Base-by-base conservation (phyloP, 1,284 basidiomycete species). In the Trametes hirsuta region DNA sequence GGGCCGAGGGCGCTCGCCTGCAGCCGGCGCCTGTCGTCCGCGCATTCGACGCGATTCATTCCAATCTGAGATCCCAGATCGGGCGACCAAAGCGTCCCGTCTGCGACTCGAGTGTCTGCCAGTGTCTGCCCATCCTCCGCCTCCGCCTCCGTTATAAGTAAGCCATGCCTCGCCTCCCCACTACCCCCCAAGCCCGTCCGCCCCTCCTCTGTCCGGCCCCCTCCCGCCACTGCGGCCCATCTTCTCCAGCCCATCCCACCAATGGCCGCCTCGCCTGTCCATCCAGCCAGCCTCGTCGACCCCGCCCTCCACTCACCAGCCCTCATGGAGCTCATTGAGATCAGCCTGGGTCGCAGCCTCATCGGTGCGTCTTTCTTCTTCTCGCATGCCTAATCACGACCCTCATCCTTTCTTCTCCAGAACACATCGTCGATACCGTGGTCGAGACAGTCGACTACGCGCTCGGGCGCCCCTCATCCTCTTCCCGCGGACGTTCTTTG, bases 401-500 rank as follows among this genome's bases (percentile, higher is more conserved):
- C 22, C 57, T 61, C 44, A 63, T 52, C 3, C 47, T 35, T 14
- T 44, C 68, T 60, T 39, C 55, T 44, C 47, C 63, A 90, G 88
- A 90, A 61, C 86, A 88, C 74, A 75, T 88, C 56, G 81, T 88
- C 36, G 86, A 90, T 71, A 79, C 73, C 30, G 84, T 88, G 4
- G 74, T 80, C 15, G 88, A 91, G 59, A 87, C 88, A 0, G 88
- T 91, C 59, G 85, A 90, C 73, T 88, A 81, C 68, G 87, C 88
- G 12, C 81, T 91, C 73, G 83, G 84, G 39, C 81, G 84, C 37
- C 79, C 85, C 15, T 80, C 83, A 4, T 80, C 84, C 11, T 81
- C 83, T 4, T 73, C 74, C 6, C 79, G 81, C 35, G 83, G 82
- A n/a, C 82, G 82, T 54, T 64, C 77, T 3, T 48, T 73, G 42